Conservation (phyloP, 1,284 basidiomycete genomes). For the Rhodotorula sp. region DNA sequence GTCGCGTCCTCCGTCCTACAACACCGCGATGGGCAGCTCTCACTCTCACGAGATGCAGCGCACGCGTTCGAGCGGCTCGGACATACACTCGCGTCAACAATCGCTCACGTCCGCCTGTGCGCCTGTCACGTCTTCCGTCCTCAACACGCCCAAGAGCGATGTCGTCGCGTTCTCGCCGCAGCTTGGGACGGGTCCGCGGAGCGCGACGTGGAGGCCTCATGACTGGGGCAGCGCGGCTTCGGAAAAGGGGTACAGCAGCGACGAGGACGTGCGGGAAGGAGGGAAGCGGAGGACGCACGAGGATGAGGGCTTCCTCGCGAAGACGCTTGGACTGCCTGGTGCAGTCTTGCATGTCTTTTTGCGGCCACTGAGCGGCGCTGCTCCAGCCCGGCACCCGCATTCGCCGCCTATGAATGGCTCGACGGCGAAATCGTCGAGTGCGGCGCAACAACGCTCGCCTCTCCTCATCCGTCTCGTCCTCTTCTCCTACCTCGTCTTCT, state of each 20-base stretch:
- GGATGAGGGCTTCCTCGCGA: constrained; percentile 1
- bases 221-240: constrained; percentile 24
- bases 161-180: constrained; percentile 12
- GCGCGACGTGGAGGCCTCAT: constrained; percentile 20
- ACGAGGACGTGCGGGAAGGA: constrained; percentile 25
- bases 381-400: neutral
- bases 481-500: constrained; percentile 41
- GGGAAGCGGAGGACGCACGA: neutral
- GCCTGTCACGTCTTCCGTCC: constrained; percentile 24
- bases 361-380: constrained; percentile 11
- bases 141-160: constrained; percentile 17
- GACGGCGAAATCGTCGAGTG: neutral
- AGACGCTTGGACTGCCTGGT: constrained; percentile 20
- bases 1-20: constrained; percentile 24
- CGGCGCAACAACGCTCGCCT: constrained; percentile 24
- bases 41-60: constrained; percentile 30
- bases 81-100: constrained; percentile 33
- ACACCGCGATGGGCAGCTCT: constrained; percentile 9
- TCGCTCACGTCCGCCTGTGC: constrained; percentile 36
- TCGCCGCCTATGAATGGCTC: constrained; percentile 24
- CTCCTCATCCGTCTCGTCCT: constrained; percentile 34
- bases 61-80: constrained; percentile 16
- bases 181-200: neutral
- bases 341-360: constrained; percentile 29
- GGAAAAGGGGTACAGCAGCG: constrained; percentile 7